Evolutionary conservation across 306 rosid species (phyloP), one percentile per base, ranked within the genome.

Genomic region (Cyamopsis tetragonoloba): DNA sequence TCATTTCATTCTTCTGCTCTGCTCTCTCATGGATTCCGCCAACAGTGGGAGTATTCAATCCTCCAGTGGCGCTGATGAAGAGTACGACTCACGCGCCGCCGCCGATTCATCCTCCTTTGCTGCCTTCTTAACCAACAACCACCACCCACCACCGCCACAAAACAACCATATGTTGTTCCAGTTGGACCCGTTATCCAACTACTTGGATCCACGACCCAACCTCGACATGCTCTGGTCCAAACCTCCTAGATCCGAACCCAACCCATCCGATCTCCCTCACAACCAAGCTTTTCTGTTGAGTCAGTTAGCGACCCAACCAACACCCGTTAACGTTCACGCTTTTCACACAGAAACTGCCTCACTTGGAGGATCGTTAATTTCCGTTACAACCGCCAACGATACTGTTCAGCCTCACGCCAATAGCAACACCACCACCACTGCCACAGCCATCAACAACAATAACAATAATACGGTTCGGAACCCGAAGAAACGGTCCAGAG

Each of bases 21-120:
- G 5, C n/a, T n/a, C 31, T 38, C 44, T 46, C 14, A 86, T 93
- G 99, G 99, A 93, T 83, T 93, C 97, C 0, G 85, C 77, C 4
- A 88, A 88, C 71, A 93, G 92, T 79, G 96, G 90, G 1, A 93
- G 99, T 65, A 69, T 93, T 69, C 97, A 90, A 48, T 90, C 97
- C 17, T 90, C 97, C 2, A 93, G 98, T 44, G 89, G 97, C 42
- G 97, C 84, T 19, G 99, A 88, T 1, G 96, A 93, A 1, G 96
- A 88, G 73, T 85, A 86, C 70, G 95, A 93, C 57, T 93, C 97
- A 83, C 89, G 96, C 76, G 84, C 80, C 17, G 86, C 95, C 76
- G 84, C 80, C 17, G 86, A 79, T 2, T 76, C 80, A 4, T 23
- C 91, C 37, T 13, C 89, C 24, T 59, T 86, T 72, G 85, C 96